Base-by-base conservation (phyloP, 1,284 basidiomycete species). In the Phellopilus nigrolimitatus region DNA sequence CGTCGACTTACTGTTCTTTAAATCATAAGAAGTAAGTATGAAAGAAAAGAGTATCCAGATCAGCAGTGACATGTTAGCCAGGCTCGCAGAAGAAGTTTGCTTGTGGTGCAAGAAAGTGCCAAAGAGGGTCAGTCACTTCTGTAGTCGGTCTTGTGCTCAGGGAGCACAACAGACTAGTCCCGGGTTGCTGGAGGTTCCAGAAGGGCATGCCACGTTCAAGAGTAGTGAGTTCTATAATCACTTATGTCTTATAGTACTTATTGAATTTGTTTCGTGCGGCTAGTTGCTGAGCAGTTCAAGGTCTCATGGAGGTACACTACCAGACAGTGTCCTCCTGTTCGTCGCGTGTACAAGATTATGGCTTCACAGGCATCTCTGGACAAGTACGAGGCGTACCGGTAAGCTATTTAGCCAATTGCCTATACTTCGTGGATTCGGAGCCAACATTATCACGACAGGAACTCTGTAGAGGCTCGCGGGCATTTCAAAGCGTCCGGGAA, bases 231-330 rank as follows among this genome's bases (percentile, higher is more conserved):
- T 27, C 21, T 49, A 22, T 21, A n/a, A 19, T 44, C 36, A 15
- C 8, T 9, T 19, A 12, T n/a, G 9, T 21, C 27, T 10, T 30
- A 22, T 47, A 33, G 19, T 19, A 25, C 55, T 47, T 55, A 50
- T 37, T n/a, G n/a, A n/a, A n/a, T n/a, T n/a, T n/a, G 27, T 5
- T 41, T 54, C 50, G 13, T 46, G 3, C 53, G 84, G 82, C n/a
- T n/a, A n/a, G n/a, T n/a, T n/a, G n/a, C 71, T 24, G 78, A 79
- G 56, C 82, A 84, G 56, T 84, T 84, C 67, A 79, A 76, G 58
- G 55, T 72, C 41, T 80, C 82, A n/a, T 84, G 82, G 82, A 72
- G 79, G 56, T 82, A 84, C 59, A 63, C 58, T 34, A 66, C 72
- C 30, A 74, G 72, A 9, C 37, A 64, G 15, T 77, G 78, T 56